Percentiles rank a stretch among this genome's conserved stretches.
phyloP scores from a whole-genome alignment of 2,329 filamentous ascomycete genomes.

The Phoma sp. region DNA sequence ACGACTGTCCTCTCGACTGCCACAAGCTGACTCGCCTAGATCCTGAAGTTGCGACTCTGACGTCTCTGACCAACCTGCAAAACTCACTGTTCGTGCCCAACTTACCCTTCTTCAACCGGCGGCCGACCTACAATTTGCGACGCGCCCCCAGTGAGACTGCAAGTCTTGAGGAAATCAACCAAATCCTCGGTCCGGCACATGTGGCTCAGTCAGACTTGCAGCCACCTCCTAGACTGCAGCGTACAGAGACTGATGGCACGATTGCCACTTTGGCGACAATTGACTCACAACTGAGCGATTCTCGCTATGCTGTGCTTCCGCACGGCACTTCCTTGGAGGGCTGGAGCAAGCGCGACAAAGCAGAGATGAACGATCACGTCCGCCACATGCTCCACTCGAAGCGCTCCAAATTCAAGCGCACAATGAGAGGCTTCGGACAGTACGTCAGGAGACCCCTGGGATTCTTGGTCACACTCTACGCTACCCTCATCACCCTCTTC shows the following conservation, averaged over 20 bases:
- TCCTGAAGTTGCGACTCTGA: slow-evolving; percentile 81
- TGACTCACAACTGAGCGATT: slow-evolving; percentile 70
- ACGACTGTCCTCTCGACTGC: background rate
- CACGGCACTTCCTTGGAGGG: slow-evolving; percentile 74
- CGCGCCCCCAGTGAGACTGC: slow-evolving; percentile 51
- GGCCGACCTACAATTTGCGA: slow-evolving; percentile 78
- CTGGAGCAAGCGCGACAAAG: slow-evolving; percentile 77
- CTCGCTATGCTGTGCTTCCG: slow-evolving; percentile 79
- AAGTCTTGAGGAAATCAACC: slow-evolving; percentile 41
- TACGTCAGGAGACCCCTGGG: slow-evolving; percentile 79
- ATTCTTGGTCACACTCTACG: slow-evolving; percentile 84
- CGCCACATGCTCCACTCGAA: slow-evolving; percentile 86
- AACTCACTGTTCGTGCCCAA: slow-evolving; percentile 88
- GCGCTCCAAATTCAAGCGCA: slow-evolving; percentile 78
- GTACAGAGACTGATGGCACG: slow-evolving; percentile 34
- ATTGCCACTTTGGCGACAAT: slow-evolving; percentile 62
- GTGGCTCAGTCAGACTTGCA: slow-evolving; percentile 26
- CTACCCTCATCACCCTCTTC: slow-evolving; percentile 81
- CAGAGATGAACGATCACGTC: slow-evolving; percentile 82
- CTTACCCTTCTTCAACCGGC: slow-evolving; percentile 78
- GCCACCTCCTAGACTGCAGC: slow-evolving; percentile 27
- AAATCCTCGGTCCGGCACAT: slow-evolving; percentile 30
- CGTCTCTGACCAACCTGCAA: slow-evolving; percentile 85
- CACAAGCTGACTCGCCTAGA: slow-evolving; percentile 58
- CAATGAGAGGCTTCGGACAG: slow-evolving; percentile 79